Base-by-base conservation (phyloP, 2,329 filamentous ascomycete genomes). In the Trichoderma sp. region DNA sequence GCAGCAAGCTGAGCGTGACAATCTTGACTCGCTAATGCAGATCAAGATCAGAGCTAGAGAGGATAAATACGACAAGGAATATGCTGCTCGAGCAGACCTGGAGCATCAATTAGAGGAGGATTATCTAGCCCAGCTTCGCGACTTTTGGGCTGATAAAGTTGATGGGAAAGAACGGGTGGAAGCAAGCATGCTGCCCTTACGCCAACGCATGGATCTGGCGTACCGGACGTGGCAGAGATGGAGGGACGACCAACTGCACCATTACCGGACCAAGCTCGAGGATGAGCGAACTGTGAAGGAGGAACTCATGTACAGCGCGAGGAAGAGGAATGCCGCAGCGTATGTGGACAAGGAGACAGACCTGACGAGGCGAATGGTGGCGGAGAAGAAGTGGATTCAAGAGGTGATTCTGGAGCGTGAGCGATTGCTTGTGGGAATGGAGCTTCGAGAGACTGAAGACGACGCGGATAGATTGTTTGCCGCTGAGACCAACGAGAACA, bases 311-410 rank as follows among this genome's bases (percentile, higher is more conserved):
- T 84, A 86, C 31, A 85, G 84, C 41, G 81, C 82, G 69, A 83
- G 81, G 71, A 77, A 79, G 35, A 80, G 83, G 21, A 76, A 85
- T 29, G 77, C 79, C 18, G 82, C 80, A n/a, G 73, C 78, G 24
- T 79, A 71, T 41, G 81, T 80, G 2, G 80, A 81, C 21, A 81
- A 81, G 62, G 80, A 81, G 65, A 79, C 77, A 18, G 84, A 84
- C 18, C 79, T 84, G 29, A 76, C 77, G 53, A 81, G 78, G 68
- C 83, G 82, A 35, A 84, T 84, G 65, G 78, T 77, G 7, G 87
- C 86, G 0, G 88, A 90, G 82, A 80, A 83, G 75, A 83, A 81
- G 74, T 91, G 89, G 89, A 80, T 86, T 29, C 81, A 82, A 45
- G 83, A 84, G 59, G 85, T 89, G 4, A 77, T 85, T 6, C 80